A percentile compares a stretch with the other conserved stretches of the same genome.
These are phyloP conservation scores for Teunomyces barrocoloradensis DNA, from an alignment of 805 yeast genomes.

Conservation along the genomic window DNA sequence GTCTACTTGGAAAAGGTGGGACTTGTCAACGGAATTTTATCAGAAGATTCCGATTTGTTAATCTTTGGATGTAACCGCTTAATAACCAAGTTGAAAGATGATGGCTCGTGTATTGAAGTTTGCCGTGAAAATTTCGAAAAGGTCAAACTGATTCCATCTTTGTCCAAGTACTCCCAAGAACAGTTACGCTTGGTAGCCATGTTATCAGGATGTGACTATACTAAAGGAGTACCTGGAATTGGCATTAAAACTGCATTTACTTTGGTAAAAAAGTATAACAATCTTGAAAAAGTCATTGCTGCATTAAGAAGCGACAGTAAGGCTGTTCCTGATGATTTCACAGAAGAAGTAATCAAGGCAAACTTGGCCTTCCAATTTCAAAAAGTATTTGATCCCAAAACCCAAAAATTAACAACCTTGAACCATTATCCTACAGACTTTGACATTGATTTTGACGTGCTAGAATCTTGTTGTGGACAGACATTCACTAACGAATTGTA, in stretches of 20 bases:
- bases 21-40: slow-evolving; percentile 76
- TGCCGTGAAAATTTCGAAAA: slow-evolving; percentile 50
- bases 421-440: slow-evolving; percentile 50
- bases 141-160: slow-evolving; percentile 46
- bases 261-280: slow-evolving; percentile 49
- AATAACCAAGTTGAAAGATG: slow-evolving; percentile 80
- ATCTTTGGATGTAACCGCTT: slow-evolving; percentile 79
- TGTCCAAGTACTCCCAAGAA: slow-evolving; percentile 49
- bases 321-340: slow-evolving; percentile 55
- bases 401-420: slow-evolving; percentile 51
- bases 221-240: slow-evolving; percentile 76
- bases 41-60: slow-evolving; percentile 92
- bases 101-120: slow-evolving; percentile 70
- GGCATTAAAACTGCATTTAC: slow-evolving; percentile 77
- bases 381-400: slow-evolving; percentile 74
- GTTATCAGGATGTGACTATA: slow-evolving; percentile 95
- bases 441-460: slow-evolving; percentile 40
- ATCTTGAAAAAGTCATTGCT: slow-evolving; percentile 54
- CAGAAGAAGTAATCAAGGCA: slow-evolving; percentile 62
- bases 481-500: slow-evolving; percentile 48
- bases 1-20: slow-evolving; percentile 80
- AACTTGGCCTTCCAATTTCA: slow-evolving; percentile 79
- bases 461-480: slow-evolving; percentile 46
- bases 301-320: slow-evolving; percentile 63
- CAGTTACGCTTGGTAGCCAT: slow-evolving; percentile 78